A percentile compares a stretch with the other conserved stretches of the same genome.
Evolutionary conservation across 2,329 filamentous ascomycete species (phyloP).

Genomic region (Mycosphaerella sp.): DNA sequence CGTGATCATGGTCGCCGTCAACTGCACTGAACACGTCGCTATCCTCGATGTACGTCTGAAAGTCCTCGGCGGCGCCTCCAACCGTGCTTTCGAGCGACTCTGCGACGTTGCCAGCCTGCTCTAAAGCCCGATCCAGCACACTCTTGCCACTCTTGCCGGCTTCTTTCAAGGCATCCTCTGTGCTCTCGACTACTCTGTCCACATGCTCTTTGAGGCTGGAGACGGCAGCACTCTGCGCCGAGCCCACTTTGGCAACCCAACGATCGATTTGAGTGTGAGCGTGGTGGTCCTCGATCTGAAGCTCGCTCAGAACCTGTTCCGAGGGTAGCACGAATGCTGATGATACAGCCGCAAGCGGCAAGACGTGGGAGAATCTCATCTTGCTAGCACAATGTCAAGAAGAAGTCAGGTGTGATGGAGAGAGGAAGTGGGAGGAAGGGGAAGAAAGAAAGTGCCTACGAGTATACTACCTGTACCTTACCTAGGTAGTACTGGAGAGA

Average conservation of each 20-base stretch:
- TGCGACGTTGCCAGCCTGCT: conserved; percentile 34
- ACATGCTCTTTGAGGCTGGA: conserved; percentile 32
- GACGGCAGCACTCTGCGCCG: conserved; percentile 35
- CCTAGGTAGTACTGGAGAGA: conserved; percentile 2
- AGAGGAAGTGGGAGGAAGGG: not conserved
- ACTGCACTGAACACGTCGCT: conserved; percentile 33
- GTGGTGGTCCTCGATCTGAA: conserved; percentile 36
- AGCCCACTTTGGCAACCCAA: conserved; percentile 29
- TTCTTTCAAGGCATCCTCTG: conserved; percentile 18
- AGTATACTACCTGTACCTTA: conserved; percentile 8
- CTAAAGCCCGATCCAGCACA: conserved; percentile 25
- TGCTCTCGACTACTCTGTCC: conserved; percentile 22
- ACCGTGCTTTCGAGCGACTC: conserved; percentile 38
- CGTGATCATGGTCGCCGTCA: conserved; percentile 28
- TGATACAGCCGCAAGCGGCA: conserved; percentile 46
- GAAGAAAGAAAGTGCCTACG: not conserved
- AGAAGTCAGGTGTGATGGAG: not conserved
- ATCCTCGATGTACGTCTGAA: conserved; percentile 43
- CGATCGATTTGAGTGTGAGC: conserved; percentile 23
- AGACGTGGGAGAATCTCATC: conserved; percentile 46
- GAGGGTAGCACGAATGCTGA: conserved; percentile 51
- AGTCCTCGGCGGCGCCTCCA: conserved; percentile 41
- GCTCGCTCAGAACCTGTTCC: conserved; percentile 42
- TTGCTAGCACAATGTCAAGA: conserved; percentile 13
- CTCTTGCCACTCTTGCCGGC: conserved; percentile 25